Evolutionary conservation across 208 protist genomes (phyloP), one percentile per base, ranked within the genome.

Genomic region (Acanthamoeba healyi): DNA sequence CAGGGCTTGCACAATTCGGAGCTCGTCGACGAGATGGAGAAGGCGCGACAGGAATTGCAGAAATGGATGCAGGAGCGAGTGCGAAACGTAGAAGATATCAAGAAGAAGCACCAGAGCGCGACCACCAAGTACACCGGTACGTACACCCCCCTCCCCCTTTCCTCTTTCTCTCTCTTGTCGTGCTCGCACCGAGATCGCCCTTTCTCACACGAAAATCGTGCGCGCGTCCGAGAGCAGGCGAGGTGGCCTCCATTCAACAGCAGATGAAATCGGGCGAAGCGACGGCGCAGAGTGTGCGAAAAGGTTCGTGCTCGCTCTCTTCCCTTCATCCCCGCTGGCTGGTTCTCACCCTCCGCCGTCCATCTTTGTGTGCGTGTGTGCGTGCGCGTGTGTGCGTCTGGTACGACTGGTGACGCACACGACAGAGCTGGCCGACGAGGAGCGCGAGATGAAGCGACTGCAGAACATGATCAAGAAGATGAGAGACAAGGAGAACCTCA

Each of bases 51-150:
- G 24, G 74, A 84, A 22, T 19, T 84, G 42, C 74, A 84, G 42
- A 84, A 84, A 84, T 84, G 74, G 74, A 84, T 56, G 46, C 74
- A 84, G 34, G 74, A 84, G 24, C 38, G 74, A 84, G 46, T 84
- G 24, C 38, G 74, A 58, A 84, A 49, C 17, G 44, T 84, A 1
- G 74, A 84, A 12, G 74, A 84, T 12, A 34, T 84, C n/a, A 84
- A 84, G 19, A 84, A 84, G 44, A 84, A 58, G 44, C 74, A 84
- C 32, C 74, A 84, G 36, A 29, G 15, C 6, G 44, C 32, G 19
- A 56, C 46, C 7, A 17, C 74, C 2, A 84, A 84, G 44, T 58
- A 38, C 24, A 49, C 10, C 10, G 42, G 74, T 84, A 56, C 19
- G 74, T 67, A 67, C 19, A 17, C 29, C 10, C 22, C 6, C 17